Evolutionary conservation across 345 rosid species (phyloP), one percentile per base, ranked within the genome.

Genomic region (Boechera divaricarpa): DNA sequence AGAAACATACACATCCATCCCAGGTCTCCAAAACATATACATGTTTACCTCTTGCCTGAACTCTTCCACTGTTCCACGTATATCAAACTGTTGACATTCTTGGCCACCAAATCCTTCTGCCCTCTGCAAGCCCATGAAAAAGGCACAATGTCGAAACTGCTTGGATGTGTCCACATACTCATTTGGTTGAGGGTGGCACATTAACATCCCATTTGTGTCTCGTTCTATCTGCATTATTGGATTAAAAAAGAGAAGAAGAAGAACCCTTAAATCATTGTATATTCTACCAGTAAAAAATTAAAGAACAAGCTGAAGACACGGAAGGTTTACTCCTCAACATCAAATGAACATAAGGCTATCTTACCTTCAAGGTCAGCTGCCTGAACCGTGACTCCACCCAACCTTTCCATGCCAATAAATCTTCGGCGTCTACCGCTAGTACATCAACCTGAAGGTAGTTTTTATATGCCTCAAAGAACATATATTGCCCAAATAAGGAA

Each of bases 371-470:
- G 18, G 88, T 89, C 35, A 89, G 84, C 69, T 81, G 90, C 61
- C 93, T 82, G 77, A 88, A 83, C 78, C 90, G 87, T 38, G 90
- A 88, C 83, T 88, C 90, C 76, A 88, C 93, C 93, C 93, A 88
- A 57, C 93, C 93, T 77, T 81, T 88, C 93, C 90, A 88, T 54
- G 85, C 77, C 65, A 82, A 72, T 64, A 89, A 80, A 77, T 89
- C 90, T 83, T 78, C 86, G 41, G 85, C 70, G 73, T 84, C 87
- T 45, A 49, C 84, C 7, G 90, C 87, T 76, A 77, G 63, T 63
- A 89, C 80, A 53, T 89, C 89, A 67, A 89, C 85, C 74, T 89
- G 88, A 75, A 89, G 85, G 80, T 85, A 89, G 75, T 89, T 89
- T 78, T 81, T 87, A 81, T 87, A 87, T 73, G 87, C 81, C 81